Evolutionary conservation across 495 filamentous ascomycete species (phyloP).

Genomic region (Aspergillus ostianus): DNA sequence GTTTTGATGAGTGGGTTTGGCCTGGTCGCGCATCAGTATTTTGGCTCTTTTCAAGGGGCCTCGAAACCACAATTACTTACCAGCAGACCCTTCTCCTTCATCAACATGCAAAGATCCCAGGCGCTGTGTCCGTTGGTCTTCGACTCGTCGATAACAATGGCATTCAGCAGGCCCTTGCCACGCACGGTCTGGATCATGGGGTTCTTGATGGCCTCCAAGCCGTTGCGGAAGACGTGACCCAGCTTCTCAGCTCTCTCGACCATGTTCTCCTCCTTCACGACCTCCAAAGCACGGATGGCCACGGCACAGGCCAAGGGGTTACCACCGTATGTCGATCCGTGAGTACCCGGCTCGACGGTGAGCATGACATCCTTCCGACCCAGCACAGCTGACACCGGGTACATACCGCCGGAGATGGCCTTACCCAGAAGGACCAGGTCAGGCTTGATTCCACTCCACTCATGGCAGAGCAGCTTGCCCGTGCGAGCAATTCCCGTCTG

Average conservation of each 20-base stretch:
- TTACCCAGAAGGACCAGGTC: conserved; percentile 95
- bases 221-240: conserved; percentile 80
- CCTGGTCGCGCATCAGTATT: conserved; percentile 54
- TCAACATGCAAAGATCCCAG: conserved; percentile 95
- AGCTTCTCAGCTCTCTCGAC: conserved; percentile 76
- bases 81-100: conserved; percentile 94
- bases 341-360: conserved; percentile 93
- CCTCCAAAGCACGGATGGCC: conserved; percentile 91
- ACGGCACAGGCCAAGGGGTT: conserved; percentile 98
- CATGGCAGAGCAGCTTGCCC: conserved; percentile 85
- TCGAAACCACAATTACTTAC: conserved; percentile 46
- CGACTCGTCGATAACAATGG: conserved; percentile 92
- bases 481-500: conserved; percentile 97
- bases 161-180: conserved; percentile 93
- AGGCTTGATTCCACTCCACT: conserved; percentile 94
- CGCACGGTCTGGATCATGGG: conserved; percentile 81
- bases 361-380: conserved; percentile 92
- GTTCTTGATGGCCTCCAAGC: conserved; percentile 66
- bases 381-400: conserved; percentile 93
- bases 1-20: conserved; percentile 97
- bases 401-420: conserved; percentile 97
- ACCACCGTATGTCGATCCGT: conserved; percentile 95
- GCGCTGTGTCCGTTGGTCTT: conserved; percentile 80
- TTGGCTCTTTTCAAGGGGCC: not conserved
- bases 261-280: conserved; percentile 88